A percentile compares a stretch with the other conserved stretches of the same genome.
Conservation (phyloP, 176 grass and related monocot genomes). For the Alopecurus myosuroides region DNA sequence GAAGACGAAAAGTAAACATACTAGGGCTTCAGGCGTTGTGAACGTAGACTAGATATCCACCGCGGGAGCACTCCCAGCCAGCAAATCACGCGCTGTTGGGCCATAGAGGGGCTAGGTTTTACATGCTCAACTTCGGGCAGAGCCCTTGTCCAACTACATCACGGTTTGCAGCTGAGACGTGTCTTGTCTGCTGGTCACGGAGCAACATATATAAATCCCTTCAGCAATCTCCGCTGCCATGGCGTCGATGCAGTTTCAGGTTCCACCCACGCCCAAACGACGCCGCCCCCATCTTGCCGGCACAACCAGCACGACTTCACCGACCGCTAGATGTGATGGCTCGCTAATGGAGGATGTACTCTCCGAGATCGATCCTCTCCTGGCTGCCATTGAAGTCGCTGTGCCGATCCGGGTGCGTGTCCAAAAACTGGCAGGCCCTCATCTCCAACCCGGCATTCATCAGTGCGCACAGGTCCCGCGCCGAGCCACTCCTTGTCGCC, state of each 20-base stretch:
- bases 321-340: background rate
- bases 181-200: too few species aligned
- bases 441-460: background rate
- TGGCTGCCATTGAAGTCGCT: background rate
- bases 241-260: background rate
- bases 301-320: background rate
- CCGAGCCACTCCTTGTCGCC: background rate
- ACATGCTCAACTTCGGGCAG: too few species aligned
- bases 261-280: background rate
- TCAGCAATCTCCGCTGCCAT: background rate
- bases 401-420: background rate
- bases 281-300: background rate
- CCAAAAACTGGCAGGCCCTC: background rate
- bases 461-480: background rate
- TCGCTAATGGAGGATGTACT: background rate
- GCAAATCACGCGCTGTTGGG: too few species aligned
- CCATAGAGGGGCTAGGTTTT: too few species aligned
- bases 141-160: too few species aligned
- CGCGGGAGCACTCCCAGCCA: too few species aligned
- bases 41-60: too few species aligned
- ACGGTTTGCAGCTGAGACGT: too few species aligned
- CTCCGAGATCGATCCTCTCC: background rate
- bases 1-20: too few species aligned
- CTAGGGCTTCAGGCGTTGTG: too few species aligned
- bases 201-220: too few species aligned